Base-by-base conservation (phyloP, 1,139 yeast genomes). In the Kodamaea alishanica region DNA sequence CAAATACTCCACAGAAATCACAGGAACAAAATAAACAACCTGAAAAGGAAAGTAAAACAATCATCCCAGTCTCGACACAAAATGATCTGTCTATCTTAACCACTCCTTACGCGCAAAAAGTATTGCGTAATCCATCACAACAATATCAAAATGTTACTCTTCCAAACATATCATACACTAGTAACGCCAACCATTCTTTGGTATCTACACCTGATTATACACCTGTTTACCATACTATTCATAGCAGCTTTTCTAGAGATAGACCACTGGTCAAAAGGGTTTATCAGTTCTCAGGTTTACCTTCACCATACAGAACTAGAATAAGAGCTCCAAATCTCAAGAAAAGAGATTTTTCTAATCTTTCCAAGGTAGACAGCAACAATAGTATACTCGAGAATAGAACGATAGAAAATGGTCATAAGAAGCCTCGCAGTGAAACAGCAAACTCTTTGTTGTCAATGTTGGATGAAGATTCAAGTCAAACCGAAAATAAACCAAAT, bases 361-460 rank as follows among this genome's bases (percentile, higher is more conserved):
- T 39, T 31, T 32, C 40, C 37, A n/a, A 30, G 31, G 22, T 34
- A 6, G 6, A 12, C 37, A 15, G 4, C 20, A 15, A 15, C 20
- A 15, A 15, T 15, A 15, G 20, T 15, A 15, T 15, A 15, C 20
- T 15, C 20, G 20, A 15, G 20, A 15, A 15, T 15, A 3, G 4
- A 15, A 15, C 20, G 20, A 15, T 15, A 15, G 4, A 15, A 15
- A 15, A 15, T 15, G 20, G 20, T 15, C 3, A 15, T 7, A 32
- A 41, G 7, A 55, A 51, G 42, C 67, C 70, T 2, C 54, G 79
- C 45, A 84, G 89, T 52, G 72, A 71, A 38, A 76, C 92, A 0
- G 95, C 94, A 0, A 70, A 77, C 34, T 75, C 85, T 0, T 64
- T 85, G 34, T 65, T 84, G 38, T 76, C 84, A 5, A 71, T 84